These are phyloP conservation scores for Bryoerythrophyllum caledonicum DNA, from an alignment of 225 moss, liverwort and hornwort genomes.

Conservation along the genomic window DNA sequence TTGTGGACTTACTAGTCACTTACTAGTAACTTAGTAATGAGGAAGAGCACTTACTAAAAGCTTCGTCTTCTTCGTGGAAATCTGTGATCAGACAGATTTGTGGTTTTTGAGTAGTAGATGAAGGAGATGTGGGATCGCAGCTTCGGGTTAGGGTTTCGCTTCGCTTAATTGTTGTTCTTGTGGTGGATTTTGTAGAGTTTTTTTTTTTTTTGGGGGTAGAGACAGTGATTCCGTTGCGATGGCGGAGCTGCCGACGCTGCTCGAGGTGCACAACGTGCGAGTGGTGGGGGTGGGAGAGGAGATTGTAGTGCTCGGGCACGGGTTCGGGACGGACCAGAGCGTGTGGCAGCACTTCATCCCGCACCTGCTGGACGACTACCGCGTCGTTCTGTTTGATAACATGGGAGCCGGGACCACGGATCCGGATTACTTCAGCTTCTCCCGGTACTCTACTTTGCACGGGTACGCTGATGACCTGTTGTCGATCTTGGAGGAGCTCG, in stretches of 20 bases:
- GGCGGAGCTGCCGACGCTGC: constrained; percentile 47
- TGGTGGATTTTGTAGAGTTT: too few relatives aligned
- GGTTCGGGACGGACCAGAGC: constrained; percentile 87
- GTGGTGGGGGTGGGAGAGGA: constrained; percentile 64
- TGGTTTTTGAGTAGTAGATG: too few relatives aligned
- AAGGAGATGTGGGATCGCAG: too few relatives aligned
- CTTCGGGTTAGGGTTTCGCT: too few relatives aligned
- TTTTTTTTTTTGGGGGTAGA: too few relatives aligned
- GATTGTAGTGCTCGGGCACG: constrained; percentile 76
- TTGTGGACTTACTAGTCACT: too few relatives aligned
- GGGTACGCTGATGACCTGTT: constrained; percentile 92
- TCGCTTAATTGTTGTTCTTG: too few relatives aligned
- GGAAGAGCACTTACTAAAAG: too few relatives aligned
- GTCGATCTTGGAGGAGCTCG: constrained; percentile 78
- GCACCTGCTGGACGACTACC: constrained; percentile 68
- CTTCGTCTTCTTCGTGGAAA: too few relatives aligned
- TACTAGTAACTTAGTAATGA: too few relatives aligned
- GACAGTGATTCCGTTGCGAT: neutral
- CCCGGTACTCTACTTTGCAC: constrained; percentile 64
- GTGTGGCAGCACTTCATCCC: constrained; percentile 87
- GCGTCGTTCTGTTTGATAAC: constrained; percentile 72
- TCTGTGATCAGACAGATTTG: too few relatives aligned
- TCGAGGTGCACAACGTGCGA: constrained; percentile 88
- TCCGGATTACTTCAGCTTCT: constrained; percentile 82
- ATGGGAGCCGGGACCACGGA: constrained; percentile 95